Conservation (phyloP, 192 early-diverging fungal species). For the Phycomyces nitens region DNA sequence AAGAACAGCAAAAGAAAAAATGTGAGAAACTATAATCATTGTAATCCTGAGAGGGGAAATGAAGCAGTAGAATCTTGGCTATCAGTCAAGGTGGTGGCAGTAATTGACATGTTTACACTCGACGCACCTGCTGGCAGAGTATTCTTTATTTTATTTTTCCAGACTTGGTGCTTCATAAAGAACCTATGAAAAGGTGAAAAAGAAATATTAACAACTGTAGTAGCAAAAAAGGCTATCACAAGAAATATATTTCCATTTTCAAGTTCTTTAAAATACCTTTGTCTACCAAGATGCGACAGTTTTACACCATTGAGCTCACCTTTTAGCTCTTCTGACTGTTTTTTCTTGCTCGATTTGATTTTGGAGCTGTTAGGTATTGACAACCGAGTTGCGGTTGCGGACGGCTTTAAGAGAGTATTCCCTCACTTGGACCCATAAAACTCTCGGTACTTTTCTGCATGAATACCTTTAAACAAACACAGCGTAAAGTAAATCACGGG, state of each 20-base stretch:
- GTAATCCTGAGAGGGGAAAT: conserved; percentile 1
- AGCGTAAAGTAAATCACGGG: too few species aligned
- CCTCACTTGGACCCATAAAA: conserved; percentile 7
- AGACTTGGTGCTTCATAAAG: conserved; percentile 2
- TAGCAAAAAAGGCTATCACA: background rate
- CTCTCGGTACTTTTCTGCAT: background rate
- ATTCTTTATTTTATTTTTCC: background rate
- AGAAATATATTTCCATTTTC: background rate
- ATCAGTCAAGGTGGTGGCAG: background rate
- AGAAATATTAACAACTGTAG: conserved; percentile 1
- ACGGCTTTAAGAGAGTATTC: background rate
- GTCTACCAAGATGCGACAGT: background rate
- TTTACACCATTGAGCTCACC: background rate
- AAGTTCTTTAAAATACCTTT: background rate
- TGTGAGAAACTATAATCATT: conserved; percentile 11
- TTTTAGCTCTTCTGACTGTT: background rate
- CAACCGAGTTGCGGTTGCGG: background rate
- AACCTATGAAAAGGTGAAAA: background rate
- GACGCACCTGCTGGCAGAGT: background rate
- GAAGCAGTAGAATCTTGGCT: background rate
- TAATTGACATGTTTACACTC: background rate
- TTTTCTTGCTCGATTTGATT: conserved; percentile 1
- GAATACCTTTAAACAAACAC: background rate
- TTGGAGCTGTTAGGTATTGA: background rate
- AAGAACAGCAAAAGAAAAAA: conserved; percentile 1